phyloP scores from a whole-genome alignment of 2,329 filamentous ascomycete genomes.

The Microsporum ferrugineum region DNA sequence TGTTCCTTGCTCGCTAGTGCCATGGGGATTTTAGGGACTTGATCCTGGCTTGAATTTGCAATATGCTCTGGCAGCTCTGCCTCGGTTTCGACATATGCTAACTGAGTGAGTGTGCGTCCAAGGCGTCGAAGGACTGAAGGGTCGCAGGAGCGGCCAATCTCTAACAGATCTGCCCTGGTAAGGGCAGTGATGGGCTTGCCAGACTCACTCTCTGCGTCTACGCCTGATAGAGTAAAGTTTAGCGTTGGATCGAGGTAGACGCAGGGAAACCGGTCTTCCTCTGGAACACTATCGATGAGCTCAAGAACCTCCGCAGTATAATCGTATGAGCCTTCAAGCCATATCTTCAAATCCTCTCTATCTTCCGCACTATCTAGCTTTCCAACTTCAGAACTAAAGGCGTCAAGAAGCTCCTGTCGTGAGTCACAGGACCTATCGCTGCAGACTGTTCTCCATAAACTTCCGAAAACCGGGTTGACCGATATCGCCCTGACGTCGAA shows the following conservation, averaged over 20 bases:
- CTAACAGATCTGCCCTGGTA: constrained; percentile 38
- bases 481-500: constrained; percentile 36
- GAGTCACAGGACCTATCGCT: constrained; percentile 35
- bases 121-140: constrained; percentile 38
- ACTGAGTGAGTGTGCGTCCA: constrained; percentile 37
- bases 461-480: constrained; percentile 42
- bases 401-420: constrained; percentile 33
- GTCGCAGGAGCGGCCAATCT: constrained; percentile 44
- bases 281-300: constrained; percentile 28
- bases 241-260: constrained; percentile 42
- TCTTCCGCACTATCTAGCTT: constrained; percentile 24
- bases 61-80: constrained; percentile 38
- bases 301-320: constrained; percentile 35
- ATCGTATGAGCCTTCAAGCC: constrained; percentile 44
- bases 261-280: constrained; percentile 35
- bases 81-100: constrained; percentile 23
- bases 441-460: constrained; percentile 41
- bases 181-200: constrained; percentile 26
- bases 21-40: constrained; percentile 37
- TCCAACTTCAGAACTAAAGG: constrained; percentile 34
- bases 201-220: constrained; percentile 16
- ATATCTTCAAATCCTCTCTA: constrained; percentile 34
- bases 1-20: constrained; percentile 30
- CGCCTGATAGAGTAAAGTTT: constrained; percentile 20
- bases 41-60: constrained; percentile 19